A percentile compares a stretch with the other conserved stretches of the same genome.
Conservation (phyloP, 2,329 filamentous ascomycete genomes). For the Colletotrichum abscissum region DNA sequence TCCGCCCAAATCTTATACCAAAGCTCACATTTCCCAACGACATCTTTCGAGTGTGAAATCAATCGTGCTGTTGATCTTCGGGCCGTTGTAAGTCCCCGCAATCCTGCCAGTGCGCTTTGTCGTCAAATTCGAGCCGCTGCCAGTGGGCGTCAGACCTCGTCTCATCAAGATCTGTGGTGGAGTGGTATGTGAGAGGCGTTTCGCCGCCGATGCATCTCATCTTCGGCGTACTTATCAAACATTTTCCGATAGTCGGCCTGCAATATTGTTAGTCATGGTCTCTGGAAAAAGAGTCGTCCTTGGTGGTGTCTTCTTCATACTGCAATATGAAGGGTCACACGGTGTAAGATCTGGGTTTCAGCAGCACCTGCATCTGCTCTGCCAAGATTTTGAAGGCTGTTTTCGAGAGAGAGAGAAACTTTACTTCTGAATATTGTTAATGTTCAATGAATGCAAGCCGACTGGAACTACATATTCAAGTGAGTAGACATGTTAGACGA, state of each 20-base stretch:
- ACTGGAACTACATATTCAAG: background rate
- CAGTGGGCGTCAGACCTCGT: background rate
- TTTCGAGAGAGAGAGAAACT: background rate
- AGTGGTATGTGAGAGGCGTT: background rate
- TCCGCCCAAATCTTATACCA: background rate
- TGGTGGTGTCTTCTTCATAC: background rate
- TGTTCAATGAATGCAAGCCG: background rate
- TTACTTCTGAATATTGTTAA: background rate
- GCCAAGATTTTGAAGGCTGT: background rate
- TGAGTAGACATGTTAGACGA: too few species aligned
- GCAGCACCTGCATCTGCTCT: background rate
- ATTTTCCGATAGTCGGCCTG: background rate
- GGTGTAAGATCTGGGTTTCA: background rate
- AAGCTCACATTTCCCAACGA: background rate
- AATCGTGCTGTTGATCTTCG: background rate
- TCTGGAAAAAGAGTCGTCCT: background rate
- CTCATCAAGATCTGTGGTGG: background rate
- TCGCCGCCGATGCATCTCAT: background rate
- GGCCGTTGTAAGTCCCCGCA: background rate
- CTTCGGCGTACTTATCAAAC: background rate
- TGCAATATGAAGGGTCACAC: background rate
- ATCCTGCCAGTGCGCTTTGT: background rate
- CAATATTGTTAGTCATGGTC: background rate
- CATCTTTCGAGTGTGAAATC: too few species aligned
- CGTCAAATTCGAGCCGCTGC: background rate